Evolutionary conservation across 2,329 filamentous ascomycete species (phyloP).

Genomic region (Neophaeococcomyces aloes): DNA sequence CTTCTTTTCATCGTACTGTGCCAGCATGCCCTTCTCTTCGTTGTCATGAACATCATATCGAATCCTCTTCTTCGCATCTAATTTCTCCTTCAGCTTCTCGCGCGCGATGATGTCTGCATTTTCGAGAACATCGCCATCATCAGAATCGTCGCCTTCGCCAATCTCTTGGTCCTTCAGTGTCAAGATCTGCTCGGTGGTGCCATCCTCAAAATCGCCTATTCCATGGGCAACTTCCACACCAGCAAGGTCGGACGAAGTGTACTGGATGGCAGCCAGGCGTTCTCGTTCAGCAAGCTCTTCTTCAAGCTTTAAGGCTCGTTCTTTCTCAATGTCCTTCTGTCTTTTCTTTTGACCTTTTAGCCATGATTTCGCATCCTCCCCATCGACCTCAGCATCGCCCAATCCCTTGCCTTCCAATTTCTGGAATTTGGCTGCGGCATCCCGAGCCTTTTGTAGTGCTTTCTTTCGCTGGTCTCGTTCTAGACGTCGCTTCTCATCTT

Average conservation of each 20-base stretch:
- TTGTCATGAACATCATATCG: conserved; percentile 79
- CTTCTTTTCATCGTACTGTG: conserved; percentile 95
- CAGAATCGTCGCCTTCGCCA: conserved; percentile 50
- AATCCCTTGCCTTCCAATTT: conserved; percentile 73
- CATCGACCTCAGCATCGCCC: conserved; percentile 56
- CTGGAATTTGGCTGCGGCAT: conserved; percentile 64
- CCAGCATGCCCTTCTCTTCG: conserved; percentile 60
- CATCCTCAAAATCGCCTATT: conserved; percentile 63
- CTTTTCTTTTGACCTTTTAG: conserved; percentile 82
- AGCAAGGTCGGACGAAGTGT: conserved; percentile 75
- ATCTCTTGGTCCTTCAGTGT: conserved; percentile 92
- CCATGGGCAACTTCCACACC: conserved; percentile 91
- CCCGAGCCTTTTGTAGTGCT: conserved; percentile 76
- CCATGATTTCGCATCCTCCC: conserved; percentile 74
- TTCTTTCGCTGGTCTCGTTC: conserved; percentile 66
- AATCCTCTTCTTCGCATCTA: conserved; percentile 89
- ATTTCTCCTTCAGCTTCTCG: conserved; percentile 47
- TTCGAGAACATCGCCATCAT: conserved; percentile 74
- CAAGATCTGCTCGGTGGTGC: conserved; percentile 60
- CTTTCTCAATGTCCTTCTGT: conserved; percentile 74
- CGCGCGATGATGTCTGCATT: conserved; percentile 33
- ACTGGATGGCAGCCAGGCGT: conserved; percentile 57
- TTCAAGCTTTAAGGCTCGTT: conserved; percentile 58
- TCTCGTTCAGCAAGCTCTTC: conserved; percentile 71
- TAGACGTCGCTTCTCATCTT: conserved; percentile 56